Evolutionary conservation across 352 stramenopile species (phyloP).

Genomic region (Pythium phragmiticola): DNA sequence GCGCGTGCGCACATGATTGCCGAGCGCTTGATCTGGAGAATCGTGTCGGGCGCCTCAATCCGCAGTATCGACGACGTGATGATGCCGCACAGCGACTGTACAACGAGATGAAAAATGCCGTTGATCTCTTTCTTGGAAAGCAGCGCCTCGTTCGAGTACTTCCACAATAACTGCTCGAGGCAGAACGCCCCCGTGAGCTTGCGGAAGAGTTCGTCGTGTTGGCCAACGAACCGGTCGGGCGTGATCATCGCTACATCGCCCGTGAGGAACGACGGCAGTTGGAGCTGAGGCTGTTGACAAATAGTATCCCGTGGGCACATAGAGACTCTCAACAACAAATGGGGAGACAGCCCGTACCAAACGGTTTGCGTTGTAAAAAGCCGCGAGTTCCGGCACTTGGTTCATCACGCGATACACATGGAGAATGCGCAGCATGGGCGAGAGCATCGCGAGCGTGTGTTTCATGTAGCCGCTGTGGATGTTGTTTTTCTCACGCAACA

Average conservation of each 20-base stretch:
- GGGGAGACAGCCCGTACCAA: slow-evolving; percentile 32
- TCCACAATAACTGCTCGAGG: slow-evolving; percentile 70
- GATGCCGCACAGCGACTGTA: slow-evolving; percentile 76
- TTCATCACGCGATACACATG: slow-evolving; percentile 77
- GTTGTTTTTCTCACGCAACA: slow-evolving; percentile 52
- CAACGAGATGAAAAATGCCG: slow-evolving; percentile 70
- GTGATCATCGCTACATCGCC: slow-evolving; percentile 71
- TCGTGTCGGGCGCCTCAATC: slow-evolving; percentile 48
- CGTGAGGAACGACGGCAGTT: slow-evolving; percentile 68
- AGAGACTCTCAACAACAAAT: not conserved
- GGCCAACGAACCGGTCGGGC: slow-evolving; percentile 65
- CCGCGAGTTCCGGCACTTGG: slow-evolving; percentile 65
- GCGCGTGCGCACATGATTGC: slow-evolving; percentile 58
- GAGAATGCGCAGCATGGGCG: slow-evolving; percentile 69
- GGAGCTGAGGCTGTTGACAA: slow-evolving; percentile 54
- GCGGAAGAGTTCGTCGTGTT: slow-evolving; percentile 82
- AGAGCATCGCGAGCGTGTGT: slow-evolving; percentile 49
- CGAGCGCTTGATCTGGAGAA: slow-evolving; percentile 69
- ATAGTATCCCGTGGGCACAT: not conserved
- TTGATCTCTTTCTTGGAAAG: slow-evolving; percentile 83
- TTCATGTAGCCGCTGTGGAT: slow-evolving; percentile 78
- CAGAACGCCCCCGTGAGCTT: slow-evolving; percentile 74
- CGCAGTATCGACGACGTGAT: slow-evolving; percentile 61
- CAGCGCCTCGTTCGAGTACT: slow-evolving; percentile 66
- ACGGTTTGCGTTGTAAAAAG: slow-evolving; percentile 79